phyloP scores from a whole-genome alignment of 805 yeast genomes.

The Kazachstania viticola region DNA sequence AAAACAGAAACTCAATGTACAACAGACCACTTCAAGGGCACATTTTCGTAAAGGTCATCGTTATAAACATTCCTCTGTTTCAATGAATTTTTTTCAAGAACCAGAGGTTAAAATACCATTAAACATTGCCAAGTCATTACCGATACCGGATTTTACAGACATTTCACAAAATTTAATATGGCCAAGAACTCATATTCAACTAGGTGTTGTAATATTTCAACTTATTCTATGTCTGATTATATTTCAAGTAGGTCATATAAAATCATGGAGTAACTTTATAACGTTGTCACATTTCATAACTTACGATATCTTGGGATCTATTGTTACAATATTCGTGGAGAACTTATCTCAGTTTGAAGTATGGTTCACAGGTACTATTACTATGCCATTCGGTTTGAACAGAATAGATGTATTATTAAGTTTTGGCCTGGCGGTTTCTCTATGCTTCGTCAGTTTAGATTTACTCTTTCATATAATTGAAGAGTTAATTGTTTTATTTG shows the following conservation, averaged over 20 bases:
- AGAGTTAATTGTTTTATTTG: constrained; percentile 40
- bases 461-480: constrained; percentile 78
- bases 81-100: constrained; percentile 91
- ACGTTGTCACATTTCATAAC: constrained; percentile 81
- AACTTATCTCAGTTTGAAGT: constrained; percentile 85
- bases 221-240: constrained; percentile 40
- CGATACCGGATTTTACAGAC: constrained; percentile 42
- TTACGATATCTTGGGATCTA: constrained; percentile 74
- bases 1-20: constrained; percentile 3
- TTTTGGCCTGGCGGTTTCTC: constrained; percentile 73
- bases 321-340: constrained; percentile 58
- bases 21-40: constrained; percentile 28
- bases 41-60: constrained; percentile 87
- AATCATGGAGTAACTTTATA: constrained; percentile 47
- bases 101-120: constrained; percentile 67
- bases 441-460: constrained; percentile 86
- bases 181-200: constrained; percentile 42
- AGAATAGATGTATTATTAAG: constrained; percentile 80
- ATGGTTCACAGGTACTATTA: constrained; percentile 74
- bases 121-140: constrained; percentile 58
- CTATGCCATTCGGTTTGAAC: constrained; percentile 89
- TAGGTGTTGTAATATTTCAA: constrained; percentile 52
- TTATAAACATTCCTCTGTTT: constrained; percentile 91
- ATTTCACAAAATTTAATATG: constrained; percentile 45
- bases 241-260: constrained; percentile 48